Evolutionary conservation across 73 alveolate genomes (phyloP).

Genomic region (Diophrys sp.): DNA sequence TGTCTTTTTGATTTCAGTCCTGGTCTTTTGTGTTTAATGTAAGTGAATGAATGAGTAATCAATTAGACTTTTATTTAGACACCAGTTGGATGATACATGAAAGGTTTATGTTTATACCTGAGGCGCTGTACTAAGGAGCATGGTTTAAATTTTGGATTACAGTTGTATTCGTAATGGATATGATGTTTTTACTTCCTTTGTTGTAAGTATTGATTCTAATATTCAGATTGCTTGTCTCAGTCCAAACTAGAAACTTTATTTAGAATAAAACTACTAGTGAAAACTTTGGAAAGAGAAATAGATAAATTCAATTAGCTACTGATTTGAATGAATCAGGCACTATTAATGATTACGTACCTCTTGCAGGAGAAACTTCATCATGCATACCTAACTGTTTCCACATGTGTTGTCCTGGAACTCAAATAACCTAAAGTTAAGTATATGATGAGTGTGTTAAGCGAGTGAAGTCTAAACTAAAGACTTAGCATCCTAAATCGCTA

Average conservation of each 20-base stretch:
- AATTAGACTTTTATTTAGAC: neutral
- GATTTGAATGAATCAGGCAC: neutral
- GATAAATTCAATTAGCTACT: neutral
- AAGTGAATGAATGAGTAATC: neutral
- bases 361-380: neutral
- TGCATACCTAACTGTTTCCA: neutral
- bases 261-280: constrained; percentile 48
- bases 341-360: neutral
- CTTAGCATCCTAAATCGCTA: neutral
- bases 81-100: neutral
- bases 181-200: neutral
- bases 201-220: too few relatives aligned
- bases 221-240: constrained; percentile 13
- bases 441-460: neutral
- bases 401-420: neutral
- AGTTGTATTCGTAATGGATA: constrained; percentile 9
- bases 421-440: neutral
- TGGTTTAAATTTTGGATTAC: neutral
- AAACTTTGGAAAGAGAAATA: constrained; percentile 18
- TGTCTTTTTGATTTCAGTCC: constrained; percentile 2
- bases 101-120: neutral
- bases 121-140: neutral
- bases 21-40: constrained; percentile 7
- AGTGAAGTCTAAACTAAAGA: neutral
- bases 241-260: constrained; percentile 22